Evolutionary conservation across 2,329 filamentous ascomycete genomes (phyloP), one percentile per base, ranked within the genome.

Genomic region (Cladosporium sphaerospermum): DNA sequence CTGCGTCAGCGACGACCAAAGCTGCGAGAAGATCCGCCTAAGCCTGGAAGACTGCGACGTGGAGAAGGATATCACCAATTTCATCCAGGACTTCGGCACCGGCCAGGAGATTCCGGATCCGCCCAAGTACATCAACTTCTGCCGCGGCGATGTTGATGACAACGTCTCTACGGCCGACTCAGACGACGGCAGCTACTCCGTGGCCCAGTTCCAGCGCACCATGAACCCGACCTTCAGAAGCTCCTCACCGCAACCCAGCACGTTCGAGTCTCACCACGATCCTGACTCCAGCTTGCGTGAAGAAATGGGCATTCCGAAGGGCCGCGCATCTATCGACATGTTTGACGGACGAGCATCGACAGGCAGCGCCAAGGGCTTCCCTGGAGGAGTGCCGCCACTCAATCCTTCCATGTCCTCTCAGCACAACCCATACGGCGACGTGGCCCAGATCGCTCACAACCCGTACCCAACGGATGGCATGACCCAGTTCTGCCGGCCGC

Each of bases 121-220:
- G 19, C 93, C 93, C 41, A 96, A 90, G 70, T 99, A 96, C 70
- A 96, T 99, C 81, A 96, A 99, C 75, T 99, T 97, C 70, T 95
- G 89, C 69, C 86, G 93, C 9, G 93, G 92, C 13, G 91, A 96
- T 67, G 78, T 79, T 36, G 75, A 84, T 52, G 93, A 99, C 62
- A 84, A 82, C 36, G 83, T 84, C 60, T 96, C 92, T 1, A 89
- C 93, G 57, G 63, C 65, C 28, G 77, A 80, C 9, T 92, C 88
- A 0, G 90, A 95, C 18, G 91, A 96, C 58, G 89, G 91, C 4
- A 84, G 80, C 61, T 99, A 96, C 67, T 95, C 90, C 0, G 89
- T 99, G 10, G 95, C 95, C 3, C 92, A 99, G 66, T 99, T 97
- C 64, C 89, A 91, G 56, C 81, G 93, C 55, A 91, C 87, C 52